Percentiles rank a stretch among this genome's conserved stretches.
phyloP scores from a whole-genome alignment of 352 stramenopile genomes.

The Globisporangium rhizosaccharum region DNA sequence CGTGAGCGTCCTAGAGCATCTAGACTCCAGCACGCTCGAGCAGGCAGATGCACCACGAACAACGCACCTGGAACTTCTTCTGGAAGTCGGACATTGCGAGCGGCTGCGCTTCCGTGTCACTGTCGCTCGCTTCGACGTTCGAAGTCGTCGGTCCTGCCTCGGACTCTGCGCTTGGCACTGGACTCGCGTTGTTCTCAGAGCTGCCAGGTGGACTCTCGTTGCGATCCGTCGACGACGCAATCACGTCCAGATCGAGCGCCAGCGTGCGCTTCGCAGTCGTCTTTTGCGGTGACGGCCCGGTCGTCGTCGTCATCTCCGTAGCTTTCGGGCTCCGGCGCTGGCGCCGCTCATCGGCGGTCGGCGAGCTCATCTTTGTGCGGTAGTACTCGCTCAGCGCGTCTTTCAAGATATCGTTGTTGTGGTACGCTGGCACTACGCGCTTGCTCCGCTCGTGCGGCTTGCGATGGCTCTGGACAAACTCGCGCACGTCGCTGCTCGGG shows the following conservation, averaged over 20 bases:
- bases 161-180: constrained; percentile 1
- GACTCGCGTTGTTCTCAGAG: background rate
- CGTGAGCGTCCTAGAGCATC: background rate
- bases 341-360: constrained; percentile 13
- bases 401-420: constrained; percentile 48
- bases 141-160: constrained; percentile 4
- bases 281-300: constrained; percentile 1
- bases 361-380: constrained; percentile 13
- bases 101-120: constrained; percentile 31
- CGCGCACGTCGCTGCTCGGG: constrained; percentile 42
- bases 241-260: constrained; percentile 12
- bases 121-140: constrained; percentile 12
- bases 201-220: background rate
- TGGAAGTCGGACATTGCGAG: constrained; percentile 68
- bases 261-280: background rate
- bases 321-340: constrained; percentile 8
- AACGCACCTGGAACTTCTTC: constrained; percentile 74
- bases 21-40: background rate
- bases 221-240: constrained; percentile 2
- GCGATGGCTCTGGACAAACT: constrained; percentile 55
- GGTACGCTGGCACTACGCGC: constrained; percentile 35
- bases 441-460: constrained; percentile 44
- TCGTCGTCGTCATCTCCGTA: background rate
- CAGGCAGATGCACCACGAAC: background rate
- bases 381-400: constrained; percentile 50